Evolutionary conservation across 768 basidiomycete genomes (phyloP).

Genomic region (Lentinus tigrinus): DNA sequence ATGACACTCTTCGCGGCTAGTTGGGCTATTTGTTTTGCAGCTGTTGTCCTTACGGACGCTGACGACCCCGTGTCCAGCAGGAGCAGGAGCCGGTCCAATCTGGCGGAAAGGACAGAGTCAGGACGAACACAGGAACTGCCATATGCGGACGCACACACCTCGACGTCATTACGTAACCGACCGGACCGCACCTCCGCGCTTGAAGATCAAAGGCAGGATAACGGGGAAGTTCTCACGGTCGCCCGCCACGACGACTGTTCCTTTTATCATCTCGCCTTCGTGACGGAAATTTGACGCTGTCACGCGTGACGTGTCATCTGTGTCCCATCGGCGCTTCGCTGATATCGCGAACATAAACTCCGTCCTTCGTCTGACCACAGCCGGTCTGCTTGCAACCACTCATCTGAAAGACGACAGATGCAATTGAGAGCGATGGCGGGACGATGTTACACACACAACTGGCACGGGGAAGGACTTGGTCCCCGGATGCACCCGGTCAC

Average conservation of each 20-base stretch:
- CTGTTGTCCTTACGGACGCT: constrained; percentile 85
- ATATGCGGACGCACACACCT: constrained; percentile 41
- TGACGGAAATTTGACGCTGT: constrained; percentile 41
- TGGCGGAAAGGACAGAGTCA: constrained; percentile 29
- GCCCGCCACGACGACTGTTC: constrained; percentile 39
- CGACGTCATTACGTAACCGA: constrained; percentile 70
- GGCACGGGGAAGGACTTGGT: too few relatives aligned
- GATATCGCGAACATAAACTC: constrained; percentile 4
- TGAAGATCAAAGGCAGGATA: constrained; percentile 39
- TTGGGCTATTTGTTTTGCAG: constrained; percentile 93
- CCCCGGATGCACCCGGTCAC: not conserved
- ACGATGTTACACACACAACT: too few relatives aligned
- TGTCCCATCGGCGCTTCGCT: constrained; percentile 14
- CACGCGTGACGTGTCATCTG: constrained; percentile 33
- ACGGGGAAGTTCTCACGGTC: constrained; percentile 44
- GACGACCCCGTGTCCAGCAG: constrained; percentile 96
- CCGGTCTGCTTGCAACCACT: not conserved
- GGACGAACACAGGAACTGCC: constrained; percentile 16
- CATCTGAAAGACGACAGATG: not conserved
- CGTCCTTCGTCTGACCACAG: not conserved
- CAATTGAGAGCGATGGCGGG: too few relatives aligned
- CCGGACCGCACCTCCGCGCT: constrained; percentile 48
- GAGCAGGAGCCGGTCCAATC: constrained; percentile 95
- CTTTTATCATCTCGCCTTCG: constrained; percentile 59
- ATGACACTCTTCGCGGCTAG: constrained; percentile 85